These are phyloP conservation scores for Lasiosphaeria miniovina DNA, from an alignment of 495 filamentous ascomycete species.

Conservation along the genomic window DNA sequence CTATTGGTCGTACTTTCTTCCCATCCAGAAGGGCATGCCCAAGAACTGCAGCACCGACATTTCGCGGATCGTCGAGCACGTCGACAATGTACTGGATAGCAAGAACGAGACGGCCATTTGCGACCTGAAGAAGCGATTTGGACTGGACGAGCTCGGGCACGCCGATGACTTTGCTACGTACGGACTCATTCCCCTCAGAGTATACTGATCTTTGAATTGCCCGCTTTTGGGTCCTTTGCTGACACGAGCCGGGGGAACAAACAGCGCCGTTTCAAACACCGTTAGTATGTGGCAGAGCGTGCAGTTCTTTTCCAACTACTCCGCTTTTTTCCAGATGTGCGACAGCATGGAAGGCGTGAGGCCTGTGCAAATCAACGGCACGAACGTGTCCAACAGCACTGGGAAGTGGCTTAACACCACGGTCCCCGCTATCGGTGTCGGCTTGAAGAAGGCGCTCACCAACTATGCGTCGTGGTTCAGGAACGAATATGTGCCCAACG, in stretches of 20 bases:
- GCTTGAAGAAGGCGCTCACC: slow-evolving; percentile 50
- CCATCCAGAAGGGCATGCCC: slow-evolving; percentile 57
- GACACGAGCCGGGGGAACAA: neutral
- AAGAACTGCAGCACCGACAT: slow-evolving; percentile 60
- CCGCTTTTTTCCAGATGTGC: slow-evolving; percentile 53
- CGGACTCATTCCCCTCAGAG: slow-evolving; percentile 2
- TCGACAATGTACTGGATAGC: slow-evolving; percentile 46
- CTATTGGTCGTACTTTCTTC: slow-evolving; percentile 62
- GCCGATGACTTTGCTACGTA: slow-evolving; percentile 57
- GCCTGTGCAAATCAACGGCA: neutral
- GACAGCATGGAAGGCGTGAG: slow-evolving; percentile 38
- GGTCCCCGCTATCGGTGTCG: slow-evolving; percentile 44
- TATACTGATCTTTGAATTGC: neutral
- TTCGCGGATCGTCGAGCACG: slow-evolving; percentile 50
- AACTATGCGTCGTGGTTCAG: slow-evolving; percentile 56
- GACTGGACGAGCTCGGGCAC: slow-evolving; percentile 49
- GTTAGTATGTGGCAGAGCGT: slow-evolving; percentile 56
- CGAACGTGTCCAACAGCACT: neutral
- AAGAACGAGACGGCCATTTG: slow-evolving; percentile 42
- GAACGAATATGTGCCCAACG: slow-evolving; percentile 43
- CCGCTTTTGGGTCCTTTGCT: neutral
- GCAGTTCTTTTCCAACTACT: slow-evolving; percentile 45
- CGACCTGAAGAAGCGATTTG: slow-evolving; percentile 55
- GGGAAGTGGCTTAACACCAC: slow-evolving; percentile 25
- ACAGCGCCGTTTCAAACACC: slow-evolving; percentile 43